phyloP scores from a whole-genome alignment of 2,329 filamentous ascomycete species.

The Mollisiaceae sp. region DNA sequence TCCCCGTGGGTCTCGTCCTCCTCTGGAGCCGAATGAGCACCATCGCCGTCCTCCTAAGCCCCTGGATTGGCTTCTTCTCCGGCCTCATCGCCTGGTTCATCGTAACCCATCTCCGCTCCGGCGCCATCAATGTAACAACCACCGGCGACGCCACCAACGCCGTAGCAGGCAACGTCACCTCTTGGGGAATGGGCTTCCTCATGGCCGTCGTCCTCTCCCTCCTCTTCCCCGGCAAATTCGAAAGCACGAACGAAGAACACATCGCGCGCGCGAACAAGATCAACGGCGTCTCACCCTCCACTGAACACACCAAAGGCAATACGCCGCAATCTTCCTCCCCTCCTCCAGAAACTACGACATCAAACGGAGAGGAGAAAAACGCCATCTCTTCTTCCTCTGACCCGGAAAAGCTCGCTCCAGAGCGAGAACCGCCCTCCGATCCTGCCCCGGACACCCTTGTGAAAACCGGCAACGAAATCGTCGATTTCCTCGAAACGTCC shows the following conservation, averaged over 20 bases:
- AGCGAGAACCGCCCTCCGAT: constrained; percentile 28
- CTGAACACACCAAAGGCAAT: constrained; percentile 2
- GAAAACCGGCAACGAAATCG: constrained; percentile 47
- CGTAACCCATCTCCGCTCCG: constrained; percentile 43
- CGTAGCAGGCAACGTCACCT: constrained; percentile 46
- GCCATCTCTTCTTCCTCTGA: constrained; percentile 9
- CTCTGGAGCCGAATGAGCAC: constrained; percentile 49
- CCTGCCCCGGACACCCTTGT: constrained; percentile 36
- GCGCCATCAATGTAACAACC: constrained; percentile 44
- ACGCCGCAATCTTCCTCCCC: constrained; percentile 2
- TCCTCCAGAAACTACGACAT: background rate
- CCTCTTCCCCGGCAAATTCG: constrained; percentile 43
- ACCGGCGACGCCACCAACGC: constrained; percentile 47
- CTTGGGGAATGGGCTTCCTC: constrained; percentile 44
- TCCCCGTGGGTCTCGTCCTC: constrained; percentile 46
- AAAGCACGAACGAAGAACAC: constrained; percentile 32
- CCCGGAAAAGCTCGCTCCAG: constrained; percentile 18
- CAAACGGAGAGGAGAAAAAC: background rate
- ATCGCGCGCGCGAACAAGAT: constrained; percentile 41
- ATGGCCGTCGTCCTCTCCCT: constrained; percentile 44
- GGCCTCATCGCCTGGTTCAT: constrained; percentile 48
- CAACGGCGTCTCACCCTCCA: constrained; percentile 37
- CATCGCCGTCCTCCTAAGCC: constrained; percentile 43
- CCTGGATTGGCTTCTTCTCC: constrained; percentile 43
- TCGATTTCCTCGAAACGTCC: constrained; percentile 48